phyloP scores from a whole-genome alignment of 2,329 filamentous ascomycete species.

The Epichloe brachyelytri region DNA sequence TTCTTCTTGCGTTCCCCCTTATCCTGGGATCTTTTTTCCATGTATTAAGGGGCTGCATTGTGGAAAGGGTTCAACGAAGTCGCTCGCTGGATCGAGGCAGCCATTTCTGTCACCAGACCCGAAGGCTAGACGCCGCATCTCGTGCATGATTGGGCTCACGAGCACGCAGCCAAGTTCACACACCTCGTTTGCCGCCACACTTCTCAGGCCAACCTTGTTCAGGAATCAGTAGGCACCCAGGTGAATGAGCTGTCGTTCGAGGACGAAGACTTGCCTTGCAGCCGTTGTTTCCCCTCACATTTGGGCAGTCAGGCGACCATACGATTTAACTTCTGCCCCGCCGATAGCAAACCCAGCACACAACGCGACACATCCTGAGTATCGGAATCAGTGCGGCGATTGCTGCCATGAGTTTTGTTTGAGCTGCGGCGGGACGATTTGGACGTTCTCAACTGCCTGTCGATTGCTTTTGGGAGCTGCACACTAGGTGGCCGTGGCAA shows the following conservation, averaged over 20 bases:
- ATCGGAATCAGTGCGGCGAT: neutral
- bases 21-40: too few species aligned
- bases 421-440: neutral
- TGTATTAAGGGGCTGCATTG: neutral
- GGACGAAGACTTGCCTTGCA: too few species aligned
- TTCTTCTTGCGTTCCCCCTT: too few species aligned
- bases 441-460: neutral
- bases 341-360: neutral
- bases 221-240: neutral
- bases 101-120: neutral
- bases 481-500: neutral
- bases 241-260: neutral
- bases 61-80: neutral
- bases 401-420: neutral
- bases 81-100: neutral
- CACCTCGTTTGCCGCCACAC: neutral
- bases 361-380: neutral
- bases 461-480: too few species aligned
- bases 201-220: neutral
- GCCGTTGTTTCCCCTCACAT: too few species aligned
- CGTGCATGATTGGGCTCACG: constrained; percentile 2
- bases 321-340: neutral
- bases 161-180: neutral
- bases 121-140: neutral
- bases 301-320: neutral